Evolutionary conservation across 306 rosid species (phyloP), one percentile per base, ranked within the genome.

Genomic region (Glycine soja): DNA sequence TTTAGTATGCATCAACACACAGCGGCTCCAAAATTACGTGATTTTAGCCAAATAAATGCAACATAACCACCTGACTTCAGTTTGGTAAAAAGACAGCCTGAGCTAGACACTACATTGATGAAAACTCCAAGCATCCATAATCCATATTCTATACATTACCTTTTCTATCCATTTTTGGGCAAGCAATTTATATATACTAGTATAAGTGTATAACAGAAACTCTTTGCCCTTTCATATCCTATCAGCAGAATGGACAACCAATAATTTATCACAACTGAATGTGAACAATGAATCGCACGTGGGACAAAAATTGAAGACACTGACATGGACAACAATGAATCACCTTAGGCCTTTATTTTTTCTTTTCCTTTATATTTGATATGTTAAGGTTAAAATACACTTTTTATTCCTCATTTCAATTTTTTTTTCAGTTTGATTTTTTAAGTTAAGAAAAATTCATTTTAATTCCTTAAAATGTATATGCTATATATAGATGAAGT

Each of bases 1-100:
- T 40, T 75, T 70, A 52, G 63, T 71, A 80, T 63, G 69, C 65
- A 80, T 85, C 70, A 88, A 76, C 54, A 72, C 79, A 72, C 79
- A 65, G 12, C 5, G 7, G 57, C 72, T 75, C 57, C 46, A 72
- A 81, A 63, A 74, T 78, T 76, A 76, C 58, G 42, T 3, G 46
- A 71, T 46, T 75, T 70, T 70, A 32, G 74, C 73, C 73, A 70
- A 79, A 36, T 30, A 77, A 67, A 83, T 67, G 77, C 76, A 47
- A 72, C 72, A 84, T 64, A 66, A 80, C 40, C 68, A 74, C 67
- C 61, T 11, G 13, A 48, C 67, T 78, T 16, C 57, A 74, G 46
- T 61, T 70, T 6, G 67, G 63, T 75, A 12, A 42, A 68, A 43
- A 82, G 53, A 75, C 2, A 45, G 32, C 12, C 43, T 8, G 51